Conservation (phyloP, 2,329 filamentous ascomycete species). For the Fusarium secorum region DNA sequence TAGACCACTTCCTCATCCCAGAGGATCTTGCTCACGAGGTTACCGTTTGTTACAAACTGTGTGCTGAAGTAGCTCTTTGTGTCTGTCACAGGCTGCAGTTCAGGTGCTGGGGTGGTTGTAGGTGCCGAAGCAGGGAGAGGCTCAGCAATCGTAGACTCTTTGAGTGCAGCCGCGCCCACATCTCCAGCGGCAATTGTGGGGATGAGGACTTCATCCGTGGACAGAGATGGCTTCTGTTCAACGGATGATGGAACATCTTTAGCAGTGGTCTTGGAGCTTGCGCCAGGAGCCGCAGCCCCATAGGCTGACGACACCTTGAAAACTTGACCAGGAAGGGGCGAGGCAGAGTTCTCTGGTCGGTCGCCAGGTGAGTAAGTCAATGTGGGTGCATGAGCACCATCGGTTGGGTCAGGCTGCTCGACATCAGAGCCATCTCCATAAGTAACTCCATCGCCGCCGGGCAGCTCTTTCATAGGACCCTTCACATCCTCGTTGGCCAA, state of each 20-base stretch:
- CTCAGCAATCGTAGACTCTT: slow-evolving; percentile 15
- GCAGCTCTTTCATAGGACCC: slow-evolving; percentile 66
- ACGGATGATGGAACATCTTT: slow-evolving; percentile 15
- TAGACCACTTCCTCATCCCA: slow-evolving; percentile 65
- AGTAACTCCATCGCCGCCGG: slow-evolving; percentile 66
- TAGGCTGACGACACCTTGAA: slow-evolving; percentile 49
- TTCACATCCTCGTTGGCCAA: slow-evolving; percentile 67
- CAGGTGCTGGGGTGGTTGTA: slow-evolving; percentile 42
- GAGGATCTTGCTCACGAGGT: slow-evolving; percentile 62
- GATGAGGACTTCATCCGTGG: slow-evolving; percentile 10
- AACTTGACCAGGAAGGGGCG: slow-evolving; percentile 53
- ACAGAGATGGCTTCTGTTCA: neutral
- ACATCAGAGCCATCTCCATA: slow-evolving; percentile 38
- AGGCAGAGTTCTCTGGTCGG: slow-evolving; percentile 44
- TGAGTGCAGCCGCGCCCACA: slow-evolving; percentile 10
- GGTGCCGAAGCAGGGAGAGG: neutral
- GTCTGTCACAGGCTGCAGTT: slow-evolving; percentile 38
- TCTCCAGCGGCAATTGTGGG: slow-evolving; percentile 12
- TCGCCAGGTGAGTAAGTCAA: slow-evolving; percentile 51
- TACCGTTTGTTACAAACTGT: slow-evolving; percentile 59
- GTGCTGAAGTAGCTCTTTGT: slow-evolving; percentile 57
- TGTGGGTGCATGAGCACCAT: slow-evolving; percentile 27
- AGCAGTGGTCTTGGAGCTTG: slow-evolving; percentile 11
- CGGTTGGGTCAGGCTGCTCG: slow-evolving; percentile 16
- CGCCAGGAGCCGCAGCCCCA: slow-evolving; percentile 26